Evolutionary conservation across 805 yeast genomes (phyloP).

Genomic region (Candida ulmi): DNA sequence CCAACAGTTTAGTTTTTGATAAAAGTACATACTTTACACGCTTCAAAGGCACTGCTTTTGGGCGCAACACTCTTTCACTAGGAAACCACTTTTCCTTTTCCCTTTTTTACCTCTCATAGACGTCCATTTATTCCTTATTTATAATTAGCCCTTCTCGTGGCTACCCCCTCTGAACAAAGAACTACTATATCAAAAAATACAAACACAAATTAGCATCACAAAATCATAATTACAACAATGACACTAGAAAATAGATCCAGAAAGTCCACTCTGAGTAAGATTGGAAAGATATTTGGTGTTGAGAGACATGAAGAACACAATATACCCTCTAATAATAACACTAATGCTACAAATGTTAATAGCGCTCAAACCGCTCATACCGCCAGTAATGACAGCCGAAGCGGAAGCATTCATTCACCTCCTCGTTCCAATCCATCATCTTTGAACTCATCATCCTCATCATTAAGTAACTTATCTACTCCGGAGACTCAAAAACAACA

Average conservation of each 20-base stretch:
- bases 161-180: no score
- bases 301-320: slow-evolving; percentile 2
- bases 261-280: slow-evolving; percentile 24
- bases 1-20: no score
- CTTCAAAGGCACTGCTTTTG: no score
- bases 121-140: no score
- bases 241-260: slow-evolving; percentile 18
- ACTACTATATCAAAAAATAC: no score
- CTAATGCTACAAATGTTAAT: background rate
- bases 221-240: background rate
- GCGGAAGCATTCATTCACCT: no score
- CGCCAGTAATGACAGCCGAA: no score
- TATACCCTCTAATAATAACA: background rate
- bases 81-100: no score
- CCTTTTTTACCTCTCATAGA: no score
- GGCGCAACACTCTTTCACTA: no score
- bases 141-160: no score
- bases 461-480: background rate
- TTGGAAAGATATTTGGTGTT: slow-evolving; percentile 24
- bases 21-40: no score
- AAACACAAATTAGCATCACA: background rate
- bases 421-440: background rate
- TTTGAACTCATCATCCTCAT: background rate
- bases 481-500: background rate
- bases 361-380: background rate